Conservation (phyloP, 306 rosid species). For the Bauhinia variegata region DNA sequence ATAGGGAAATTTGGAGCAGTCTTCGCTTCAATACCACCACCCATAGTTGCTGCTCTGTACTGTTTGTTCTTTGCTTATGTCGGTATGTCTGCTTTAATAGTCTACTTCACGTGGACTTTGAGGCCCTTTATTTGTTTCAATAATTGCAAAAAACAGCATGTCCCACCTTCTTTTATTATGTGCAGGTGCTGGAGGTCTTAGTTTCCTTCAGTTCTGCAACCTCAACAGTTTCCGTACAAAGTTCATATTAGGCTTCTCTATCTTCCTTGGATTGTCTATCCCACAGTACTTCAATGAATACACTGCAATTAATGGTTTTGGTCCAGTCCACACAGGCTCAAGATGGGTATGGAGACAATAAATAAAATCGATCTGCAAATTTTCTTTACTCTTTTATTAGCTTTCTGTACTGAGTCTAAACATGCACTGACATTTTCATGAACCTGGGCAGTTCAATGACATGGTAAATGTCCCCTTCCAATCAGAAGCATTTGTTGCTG, state of each 20-base stretch:
- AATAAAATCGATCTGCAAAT: neutral
- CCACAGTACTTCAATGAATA: conserved; percentile 97
- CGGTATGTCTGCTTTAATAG: conserved; percentile 58
- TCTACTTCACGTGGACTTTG: conserved; percentile 5
- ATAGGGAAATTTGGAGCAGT: conserved; percentile 98
- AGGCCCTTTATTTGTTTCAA: conserved; percentile 22
- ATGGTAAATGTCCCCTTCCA: conserved; percentile 89
- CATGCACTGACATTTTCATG: conserved; percentile 19
- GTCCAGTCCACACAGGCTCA: conserved; percentile 84
- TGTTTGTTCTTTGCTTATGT: conserved; percentile 95
- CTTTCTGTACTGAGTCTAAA: conserved; percentile 27
- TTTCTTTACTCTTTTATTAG: neutral
- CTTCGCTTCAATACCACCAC: conserved; percentile 89
- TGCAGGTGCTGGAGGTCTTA: conserved; percentile 80
- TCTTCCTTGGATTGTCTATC: conserved; percentile 89
- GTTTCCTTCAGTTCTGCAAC: conserved; percentile 97
- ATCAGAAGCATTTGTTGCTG: conserved; percentile 93
- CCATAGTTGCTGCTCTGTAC: conserved; percentile 90
- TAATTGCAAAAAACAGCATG: neutral
- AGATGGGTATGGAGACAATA: conserved; percentile 79
- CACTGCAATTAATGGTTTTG: conserved; percentile 74
- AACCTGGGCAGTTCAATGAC: conserved; percentile 81
- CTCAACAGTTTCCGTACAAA: conserved; percentile 90
- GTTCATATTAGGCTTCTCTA: conserved; percentile 84
- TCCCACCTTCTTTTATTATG: conserved; percentile 3